Conservation (phyloP, 1,139 yeast species). For the Hyphopichia pseudoburtonii region DNA sequence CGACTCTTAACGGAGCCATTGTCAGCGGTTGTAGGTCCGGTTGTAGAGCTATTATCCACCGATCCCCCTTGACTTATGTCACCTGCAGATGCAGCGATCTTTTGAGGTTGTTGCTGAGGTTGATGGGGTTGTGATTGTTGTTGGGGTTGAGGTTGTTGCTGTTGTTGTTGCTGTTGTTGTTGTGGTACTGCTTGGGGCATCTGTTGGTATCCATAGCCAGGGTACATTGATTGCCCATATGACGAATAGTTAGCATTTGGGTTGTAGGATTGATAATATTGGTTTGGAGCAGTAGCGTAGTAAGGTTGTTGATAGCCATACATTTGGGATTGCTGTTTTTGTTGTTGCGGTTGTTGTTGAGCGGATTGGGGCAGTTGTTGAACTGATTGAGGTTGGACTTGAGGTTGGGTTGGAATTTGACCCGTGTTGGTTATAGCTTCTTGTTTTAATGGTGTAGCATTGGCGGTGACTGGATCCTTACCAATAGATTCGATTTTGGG, state of each 20-base stretch:
- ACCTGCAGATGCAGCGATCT: background rate
- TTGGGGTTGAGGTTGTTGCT: too few species aligned
- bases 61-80: background rate
- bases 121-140: too few species aligned
- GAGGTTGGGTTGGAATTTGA: too few species aligned
- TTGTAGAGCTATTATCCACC: too few species aligned
- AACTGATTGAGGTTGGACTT: slow-evolving; percentile 8
- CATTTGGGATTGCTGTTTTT: slow-evolving; percentile 10
- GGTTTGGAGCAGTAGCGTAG: slow-evolving; percentile 22
- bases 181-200: slow-evolving; percentile 13
- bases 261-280: slow-evolving; percentile 22
- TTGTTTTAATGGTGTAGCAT: too few species aligned
- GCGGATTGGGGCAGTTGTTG: slow-evolving; percentile 10
- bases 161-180: slow-evolving; percentile 10
- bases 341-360: slow-evolving; percentile 7
- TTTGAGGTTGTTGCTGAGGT: background rate
- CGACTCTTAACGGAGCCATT: background rate
- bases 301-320: slow-evolving; percentile 24
- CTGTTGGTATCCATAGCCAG: slow-evolving; percentile 19
- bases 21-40: background rate
- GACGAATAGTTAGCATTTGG: slow-evolving; percentile 20
- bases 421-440: too few species aligned
- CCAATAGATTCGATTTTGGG: too few species aligned
- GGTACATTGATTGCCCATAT: slow-evolving; percentile 27
- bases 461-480: too few species aligned